These are phyloP conservation scores for Mycena venus DNA, from an alignment of 768 basidiomycete species.

Conservation along the genomic window DNA sequence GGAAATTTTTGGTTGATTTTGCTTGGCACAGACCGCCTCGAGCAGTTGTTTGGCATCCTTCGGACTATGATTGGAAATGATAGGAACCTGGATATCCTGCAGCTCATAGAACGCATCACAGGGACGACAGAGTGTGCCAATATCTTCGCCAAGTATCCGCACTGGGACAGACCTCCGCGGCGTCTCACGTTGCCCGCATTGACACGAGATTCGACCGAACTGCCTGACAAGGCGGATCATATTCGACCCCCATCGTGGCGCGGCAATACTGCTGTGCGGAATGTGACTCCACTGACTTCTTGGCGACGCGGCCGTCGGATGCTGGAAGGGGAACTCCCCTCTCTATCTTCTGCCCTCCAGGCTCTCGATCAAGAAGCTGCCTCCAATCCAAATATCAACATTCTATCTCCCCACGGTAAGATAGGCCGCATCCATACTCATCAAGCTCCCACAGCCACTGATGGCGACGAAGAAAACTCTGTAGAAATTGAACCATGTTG, in stretches of 20 bases:
- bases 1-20: conserved; percentile 49
- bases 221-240: conserved; percentile 41
- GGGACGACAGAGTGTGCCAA: conserved; percentile 47
- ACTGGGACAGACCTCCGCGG: conserved; percentile 54
- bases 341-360: neutral
- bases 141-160: conserved; percentile 52
- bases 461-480: too few species aligned
- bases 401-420: neutral
- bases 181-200: conserved; percentile 35
- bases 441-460: too few species aligned
- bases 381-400: conserved; percentile 4
- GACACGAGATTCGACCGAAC: neutral
- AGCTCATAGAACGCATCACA: conserved; percentile 41
- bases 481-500: too few species aligned
- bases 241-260: conserved; percentile 51
- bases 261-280: conserved; percentile 42
- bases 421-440: too few species aligned
- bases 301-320: conserved; percentile 42
- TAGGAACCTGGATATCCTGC: conserved; percentile 41
- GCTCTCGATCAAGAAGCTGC: neutral
- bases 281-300: conserved; percentile 42
- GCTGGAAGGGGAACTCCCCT: neutral
- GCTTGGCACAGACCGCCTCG: conserved; percentile 52
- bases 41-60: conserved; percentile 50
- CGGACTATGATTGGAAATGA: conserved; percentile 53